Base-by-base conservation (phyloP, 176 grass and related monocot species). In the Pontederia crassipes region DNA sequence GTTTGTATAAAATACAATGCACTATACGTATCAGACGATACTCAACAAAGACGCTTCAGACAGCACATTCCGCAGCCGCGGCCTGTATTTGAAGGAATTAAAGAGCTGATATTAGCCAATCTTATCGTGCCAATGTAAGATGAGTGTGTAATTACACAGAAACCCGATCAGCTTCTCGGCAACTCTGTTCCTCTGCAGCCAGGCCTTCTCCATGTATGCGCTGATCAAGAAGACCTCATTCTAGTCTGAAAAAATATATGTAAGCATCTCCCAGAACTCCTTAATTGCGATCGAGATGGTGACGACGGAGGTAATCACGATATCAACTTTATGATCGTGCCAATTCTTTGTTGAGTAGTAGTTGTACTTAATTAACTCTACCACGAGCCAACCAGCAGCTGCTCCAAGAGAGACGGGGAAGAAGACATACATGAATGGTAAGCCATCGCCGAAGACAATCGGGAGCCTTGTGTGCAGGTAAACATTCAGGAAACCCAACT, bases 231-330 rank as follows among this genome's bases (percentile, higher is more conserved):
- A 0, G 40, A 78, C 40, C 27, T 71, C 70, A 17, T 65, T 78
- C 75, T 65, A 78, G 20, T 78, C 66, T 12, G 75, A 78, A 4
- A 71, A 64, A 12, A 57, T 9, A 28, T 70, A 78, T 0, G 56
- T 16, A 4, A 0, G 2, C 8, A 77, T 46, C 54, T 77, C 74
- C 64, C 45, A 69, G 11, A 2, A 32, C 55, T 77, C 74, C 59
- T 68, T 69, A 16, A 54, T 2, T 16, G 10, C 52, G 32, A 77
- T 65, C 1, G 59, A 49, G 0, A 13, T 13, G 9, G 68, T 24
- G 2, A 77, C 52, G 12, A 26, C 17, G 45, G 49, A 77, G 9
- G 74, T 77, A 12, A 77, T 59, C 17, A n/a, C 2, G 2, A 26
- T 49, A 49, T 66, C 64, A n/a, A 13, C 4, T 6, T 27, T 64